phyloP scores from a whole-genome alignment of 2,329 filamentous ascomycete genomes.

The Sporothrix humicola region DNA sequence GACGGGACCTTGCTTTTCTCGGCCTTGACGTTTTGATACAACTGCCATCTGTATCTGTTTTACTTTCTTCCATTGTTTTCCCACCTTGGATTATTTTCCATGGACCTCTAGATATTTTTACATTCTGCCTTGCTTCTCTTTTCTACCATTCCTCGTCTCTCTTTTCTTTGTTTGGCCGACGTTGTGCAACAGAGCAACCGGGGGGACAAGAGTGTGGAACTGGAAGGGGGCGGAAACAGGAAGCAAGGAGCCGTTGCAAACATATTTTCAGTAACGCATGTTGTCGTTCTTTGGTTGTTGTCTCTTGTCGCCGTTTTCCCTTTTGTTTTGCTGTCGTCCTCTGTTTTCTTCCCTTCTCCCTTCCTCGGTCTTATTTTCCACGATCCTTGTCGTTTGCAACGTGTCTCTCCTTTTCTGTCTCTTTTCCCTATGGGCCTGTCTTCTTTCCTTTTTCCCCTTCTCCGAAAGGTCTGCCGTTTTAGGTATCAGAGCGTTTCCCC shows the following conservation, averaged over 20 bases:
- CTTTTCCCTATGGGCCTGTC: too few relatives aligned
- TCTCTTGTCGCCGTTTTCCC: not conserved
- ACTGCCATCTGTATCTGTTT: not conserved
- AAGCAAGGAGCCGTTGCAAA: conserved; percentile 17
- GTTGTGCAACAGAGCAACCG: conserved; percentile 21
- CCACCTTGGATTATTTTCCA: conserved; percentile 11
- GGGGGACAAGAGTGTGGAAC: not conserved
- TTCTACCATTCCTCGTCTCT: not conserved
- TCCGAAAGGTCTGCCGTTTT: conserved; percentile 1
- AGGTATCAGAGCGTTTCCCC: not conserved
- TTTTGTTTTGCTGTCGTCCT: not conserved
- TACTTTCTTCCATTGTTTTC: not conserved
- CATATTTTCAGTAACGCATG: not conserved
- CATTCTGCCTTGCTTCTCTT: not conserved
- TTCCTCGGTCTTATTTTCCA: not conserved
- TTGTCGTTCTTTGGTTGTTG: not conserved
- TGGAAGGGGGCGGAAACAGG: conserved; percentile 1
- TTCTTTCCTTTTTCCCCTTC: not conserved
- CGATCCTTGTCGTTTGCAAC: not conserved
- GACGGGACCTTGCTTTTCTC: conserved; percentile 22
- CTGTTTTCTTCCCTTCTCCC: not conserved
- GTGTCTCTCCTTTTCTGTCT: not conserved
- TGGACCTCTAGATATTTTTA: not conserved
- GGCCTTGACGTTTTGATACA: not conserved
- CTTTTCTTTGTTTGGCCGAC: conserved; percentile 15